Base-by-base conservation (phyloP, 192 early-diverging fungal species). In the Coemansia sp. region DNA sequence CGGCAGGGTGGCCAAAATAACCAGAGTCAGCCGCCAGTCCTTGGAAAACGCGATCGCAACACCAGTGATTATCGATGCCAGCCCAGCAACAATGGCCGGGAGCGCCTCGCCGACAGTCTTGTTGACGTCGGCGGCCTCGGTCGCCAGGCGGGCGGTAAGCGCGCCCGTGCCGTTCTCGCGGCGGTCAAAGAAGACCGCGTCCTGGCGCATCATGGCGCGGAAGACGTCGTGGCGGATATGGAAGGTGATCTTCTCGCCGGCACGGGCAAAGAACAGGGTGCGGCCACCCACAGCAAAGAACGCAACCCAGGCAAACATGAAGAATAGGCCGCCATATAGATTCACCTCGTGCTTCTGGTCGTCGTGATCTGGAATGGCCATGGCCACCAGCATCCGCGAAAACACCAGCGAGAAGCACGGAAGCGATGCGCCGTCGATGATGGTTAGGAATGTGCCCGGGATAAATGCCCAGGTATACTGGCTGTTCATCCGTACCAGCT, bases 181-280 rank as follows among this genome's bases (percentile, higher is more conserved):
- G 9, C 80, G 56, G 62, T 96, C 92, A 64, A 92, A 96, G 74
- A 82, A 96, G 3, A 67, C 86, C 49, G 92, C 88, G 21, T 94
- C 87, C 62, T 96, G 92, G n/a, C 78, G 69, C 40, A 94, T 51
- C 43, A 96, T 84, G 14, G 85, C 70, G 2, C 64, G 42, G 73
- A 94, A 94, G 5, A 75, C 62, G 16, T 67, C 48, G 33, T 71
- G 73, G 30, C 93, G 84, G 21, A 90, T 58, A 0, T 78, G 59
- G 41, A 68, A 75, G 4, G 87, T 92, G 32, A 93, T 74, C n/a
- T 75, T 46, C 50, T 89, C 88, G 27, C 84, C 85, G 5, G 78
- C 65, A 13, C 82, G 58, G 31, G 76, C 60, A 47, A 93, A 89
- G 32, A 77, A 34, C 25, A 83, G 33, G 51, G 80, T 51, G 48